Evolutionary conservation across 768 basidiomycete species (phyloP).

Genomic region (Kwoniella sp.): DNA sequence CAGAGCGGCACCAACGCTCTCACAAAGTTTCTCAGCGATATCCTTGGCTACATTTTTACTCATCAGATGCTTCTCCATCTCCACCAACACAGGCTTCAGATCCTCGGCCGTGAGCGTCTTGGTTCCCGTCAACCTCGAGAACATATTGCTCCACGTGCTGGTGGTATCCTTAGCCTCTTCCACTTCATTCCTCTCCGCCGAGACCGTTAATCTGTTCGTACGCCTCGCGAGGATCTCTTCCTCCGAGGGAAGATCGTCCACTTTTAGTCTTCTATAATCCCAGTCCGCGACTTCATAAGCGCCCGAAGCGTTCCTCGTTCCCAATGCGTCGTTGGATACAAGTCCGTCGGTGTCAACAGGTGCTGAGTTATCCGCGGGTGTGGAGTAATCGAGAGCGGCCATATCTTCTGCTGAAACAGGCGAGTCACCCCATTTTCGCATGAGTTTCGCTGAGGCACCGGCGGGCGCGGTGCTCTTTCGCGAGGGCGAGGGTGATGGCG

Average conservation of each 20-base stretch:
- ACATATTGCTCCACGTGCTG: conserved; percentile 70
- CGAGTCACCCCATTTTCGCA: conserved; percentile 91
- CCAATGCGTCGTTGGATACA: conserved; percentile 61
- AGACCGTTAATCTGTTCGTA: conserved; percentile 25
- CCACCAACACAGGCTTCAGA: conserved; percentile 80
- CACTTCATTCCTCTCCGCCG: background rate
- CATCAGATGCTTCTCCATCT: conserved; percentile 98
- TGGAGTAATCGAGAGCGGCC: conserved; percentile 80
- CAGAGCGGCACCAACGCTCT: conserved; percentile 84
- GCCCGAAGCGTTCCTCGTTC: conserved; percentile 70
- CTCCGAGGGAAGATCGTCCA: conserved; percentile 49
- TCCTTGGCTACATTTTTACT: conserved; percentile 97
- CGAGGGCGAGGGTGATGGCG: conserved; percentile 42
- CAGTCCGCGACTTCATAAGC: conserved; percentile 78
- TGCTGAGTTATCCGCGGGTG: conserved; percentile 61
- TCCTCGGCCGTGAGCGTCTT: conserved; percentile 81
- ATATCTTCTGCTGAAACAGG: conserved; percentile 80
- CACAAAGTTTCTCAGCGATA: conserved; percentile 91
- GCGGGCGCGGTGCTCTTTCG: conserved; percentile 31
- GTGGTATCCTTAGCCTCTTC: conserved; percentile 12
- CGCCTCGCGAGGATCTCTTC: conserved; percentile 53
- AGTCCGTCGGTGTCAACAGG: conserved; percentile 50
- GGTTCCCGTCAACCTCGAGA: conserved; percentile 77
- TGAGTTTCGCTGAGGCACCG: conserved; percentile 64
- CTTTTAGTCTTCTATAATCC: conserved; percentile 67